Conservation (phyloP, 768 basidiomycete genomes). For the Pulveroboletus frians region DNA sequence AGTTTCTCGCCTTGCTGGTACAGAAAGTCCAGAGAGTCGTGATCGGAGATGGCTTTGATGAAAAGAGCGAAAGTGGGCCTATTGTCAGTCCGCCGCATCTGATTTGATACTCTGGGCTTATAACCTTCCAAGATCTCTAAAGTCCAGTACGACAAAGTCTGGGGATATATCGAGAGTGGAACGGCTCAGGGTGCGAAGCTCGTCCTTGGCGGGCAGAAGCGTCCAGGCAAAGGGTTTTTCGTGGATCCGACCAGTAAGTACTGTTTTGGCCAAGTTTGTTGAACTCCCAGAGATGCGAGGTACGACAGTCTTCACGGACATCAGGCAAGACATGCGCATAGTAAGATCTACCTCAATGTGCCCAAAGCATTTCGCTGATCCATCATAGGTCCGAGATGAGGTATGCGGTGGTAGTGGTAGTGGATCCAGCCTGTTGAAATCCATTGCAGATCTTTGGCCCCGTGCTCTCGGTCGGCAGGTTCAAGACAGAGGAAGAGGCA, state of each 20-base stretch:
- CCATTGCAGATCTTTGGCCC: constrained; percentile 85
- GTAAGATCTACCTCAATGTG: constrained; percentile 40
- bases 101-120: constrained; percentile 4
- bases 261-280: constrained; percentile 8
- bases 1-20: constrained; percentile 65
- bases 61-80: constrained; percentile 72
- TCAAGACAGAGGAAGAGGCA: constrained; percentile 84
- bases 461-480: constrained; percentile 76
- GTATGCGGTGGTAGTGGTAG: constrained; percentile 13
- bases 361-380: constrained; percentile 20
- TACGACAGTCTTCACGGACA: constrained; percentile 73
- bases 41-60: constrained; percentile 80
- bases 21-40: constrained; percentile 61
- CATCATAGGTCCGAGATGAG: constrained; percentile 29
- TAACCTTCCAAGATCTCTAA: constrained; percentile 61
- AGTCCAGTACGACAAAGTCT: constrained; percentile 78
- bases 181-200: constrained; percentile 78
- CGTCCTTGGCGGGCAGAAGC: constrained; percentile 75
- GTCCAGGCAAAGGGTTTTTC: constrained; percentile 75
- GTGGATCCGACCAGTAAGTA: constrained; percentile 82
- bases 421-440: constrained; percentile 9
- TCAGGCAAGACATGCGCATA: constrained; percentile 79
- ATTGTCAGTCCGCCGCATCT: constrained; percentile 49
- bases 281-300: constrained; percentile 2
- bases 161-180: constrained; percentile 84